Evolutionary conservation across 1,284 basidiomycete genomes (phyloP), one percentile per base, ranked within the genome.

Genomic region (Austroboletus niveus): DNA sequence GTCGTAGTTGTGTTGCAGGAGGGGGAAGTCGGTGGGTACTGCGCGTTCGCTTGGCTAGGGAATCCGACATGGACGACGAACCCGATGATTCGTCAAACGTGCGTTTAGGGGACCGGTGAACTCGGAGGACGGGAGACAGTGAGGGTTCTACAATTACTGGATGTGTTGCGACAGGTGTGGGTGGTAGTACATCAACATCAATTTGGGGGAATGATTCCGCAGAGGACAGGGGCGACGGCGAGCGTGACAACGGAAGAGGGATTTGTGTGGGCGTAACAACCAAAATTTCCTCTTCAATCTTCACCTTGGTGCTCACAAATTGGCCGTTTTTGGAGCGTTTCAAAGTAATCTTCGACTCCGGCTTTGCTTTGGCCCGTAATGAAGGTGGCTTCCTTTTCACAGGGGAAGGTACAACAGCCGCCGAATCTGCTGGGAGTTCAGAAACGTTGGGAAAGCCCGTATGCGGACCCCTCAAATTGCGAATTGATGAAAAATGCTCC

Each of bases 401-500:
- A 51, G 71, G 60, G n/a, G 60, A 62, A 30, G 60, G 52, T 36
- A 53, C 53, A 44, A 59, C 52, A 49, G 53, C 56, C 15, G 60
- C 61, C 64, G 69, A 54, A 27, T 62, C 60, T 3, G 64, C 71
- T 12, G 75, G 69, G 1, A 75, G 69, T 66, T 92, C 89, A 43
- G 73, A 68, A 11, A 94, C 82, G 49, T 75, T 73, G 4, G 93
- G 92, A 5, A 87, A 72, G 7, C 92, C 93, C 0, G 80, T 73
- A 62, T 94, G 92, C 0, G 93, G 93, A 3, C 92, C 92, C n/a
- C 77, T 77, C 32, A 93, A 72, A 66, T 90, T 94, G 38, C 92
- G 87, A 48, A 95, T 88, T 20, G 89, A 92, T n/a, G 90, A 93
- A 65, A 94, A 95, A 68, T 95, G 93, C 64, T 95, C 91, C 91